Evolutionary conservation across 2,329 filamentous ascomycete species (phyloP).

Genomic region (Fusarium burgessii): DNA sequence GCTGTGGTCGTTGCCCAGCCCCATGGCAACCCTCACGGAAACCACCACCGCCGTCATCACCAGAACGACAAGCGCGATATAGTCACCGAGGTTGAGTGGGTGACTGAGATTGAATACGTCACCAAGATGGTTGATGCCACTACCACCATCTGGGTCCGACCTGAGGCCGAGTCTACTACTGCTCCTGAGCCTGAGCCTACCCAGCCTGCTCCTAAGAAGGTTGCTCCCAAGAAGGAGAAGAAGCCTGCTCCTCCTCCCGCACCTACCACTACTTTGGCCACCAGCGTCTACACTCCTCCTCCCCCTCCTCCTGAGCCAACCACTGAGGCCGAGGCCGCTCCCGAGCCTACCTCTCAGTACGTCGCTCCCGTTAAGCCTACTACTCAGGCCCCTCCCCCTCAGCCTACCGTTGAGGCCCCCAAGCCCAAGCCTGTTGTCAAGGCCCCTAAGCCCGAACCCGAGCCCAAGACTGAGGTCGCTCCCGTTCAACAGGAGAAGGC

Average conservation of each 20-base stretch:
- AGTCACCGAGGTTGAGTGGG: conserved; percentile 63
- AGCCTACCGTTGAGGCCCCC: conserved; percentile 9
- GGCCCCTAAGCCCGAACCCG: conserved; percentile 17
- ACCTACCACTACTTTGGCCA: conserved; percentile 38
- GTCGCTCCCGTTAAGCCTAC: conserved; percentile 43
- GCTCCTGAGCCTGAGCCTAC: conserved; percentile 34
- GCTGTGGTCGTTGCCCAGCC: conserved; percentile 65
- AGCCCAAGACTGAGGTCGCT: conserved; percentile 35
- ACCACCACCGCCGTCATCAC: conserved; percentile 55
- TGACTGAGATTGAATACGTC: conserved; percentile 61
- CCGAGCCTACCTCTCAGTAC: conserved; percentile 27
- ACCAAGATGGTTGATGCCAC: conserved; percentile 62
- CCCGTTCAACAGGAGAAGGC: conserved; percentile 33
- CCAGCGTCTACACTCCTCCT: conserved; percentile 40
- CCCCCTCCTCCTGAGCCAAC: conserved; percentile 36
- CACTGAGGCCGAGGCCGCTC: conserved; percentile 14
- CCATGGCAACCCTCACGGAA: conserved; percentile 49
- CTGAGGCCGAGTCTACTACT: conserved; percentile 47
- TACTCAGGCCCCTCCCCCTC: conserved; percentile 26
- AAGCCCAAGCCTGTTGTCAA: conserved; percentile 29
- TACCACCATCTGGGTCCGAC: conserved; percentile 60
- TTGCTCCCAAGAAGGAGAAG: conserved; percentile 35
- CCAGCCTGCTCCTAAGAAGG: conserved; percentile 22
- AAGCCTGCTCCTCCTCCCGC: conserved; percentile 37
- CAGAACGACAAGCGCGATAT: conserved; percentile 55